Conservation (phyloP, 192 early-diverging fungal species). For the Coemansia umbellata region DNA sequence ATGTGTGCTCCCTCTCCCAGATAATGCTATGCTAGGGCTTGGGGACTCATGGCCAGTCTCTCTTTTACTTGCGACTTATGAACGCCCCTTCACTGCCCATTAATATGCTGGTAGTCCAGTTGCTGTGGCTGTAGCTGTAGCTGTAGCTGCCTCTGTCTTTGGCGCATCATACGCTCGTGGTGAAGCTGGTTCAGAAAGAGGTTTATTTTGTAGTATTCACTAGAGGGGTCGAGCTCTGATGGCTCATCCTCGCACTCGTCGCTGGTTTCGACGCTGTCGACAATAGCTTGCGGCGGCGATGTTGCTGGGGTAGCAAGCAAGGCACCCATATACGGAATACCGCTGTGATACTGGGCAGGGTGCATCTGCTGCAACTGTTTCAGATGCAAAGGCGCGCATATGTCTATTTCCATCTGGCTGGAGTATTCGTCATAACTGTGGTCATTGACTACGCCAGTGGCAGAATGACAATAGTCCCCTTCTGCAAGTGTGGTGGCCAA, state of each 20-base stretch:
- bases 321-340: not conserved
- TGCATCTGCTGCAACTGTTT: too few species aligned
- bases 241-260: conserved; percentile 2
- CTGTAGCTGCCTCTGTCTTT: conserved; percentile 4
- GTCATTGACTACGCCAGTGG: too few species aligned
- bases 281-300: conserved; percentile 16
- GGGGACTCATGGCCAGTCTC: too few species aligned
- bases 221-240: conserved; percentile 16
- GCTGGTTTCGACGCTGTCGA: not conserved
- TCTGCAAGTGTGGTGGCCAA: too few species aligned
- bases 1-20: too few species aligned
- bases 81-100: not conserved
- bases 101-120: too few species aligned
- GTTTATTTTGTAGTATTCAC: conserved; percentile 46
- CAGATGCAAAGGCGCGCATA: too few species aligned
- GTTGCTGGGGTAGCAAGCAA: conserved; percentile 19
- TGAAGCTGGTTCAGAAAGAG: conserved; percentile 40
- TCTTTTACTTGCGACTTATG: not conserved
- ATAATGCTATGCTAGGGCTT: too few species aligned
- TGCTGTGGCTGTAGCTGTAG: not conserved
- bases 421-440: too few species aligned
- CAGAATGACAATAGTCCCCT: too few species aligned
- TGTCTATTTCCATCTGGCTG: too few species aligned
- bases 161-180: conserved; percentile 30
- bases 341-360: too few species aligned